A percentile compares a stretch with the other conserved stretches of the same genome.
These are phyloP conservation scores for Thielaviopsis populi DNA, from an alignment of 2,329 filamentous ascomycete genomes.

Conservation along the genomic window DNA sequence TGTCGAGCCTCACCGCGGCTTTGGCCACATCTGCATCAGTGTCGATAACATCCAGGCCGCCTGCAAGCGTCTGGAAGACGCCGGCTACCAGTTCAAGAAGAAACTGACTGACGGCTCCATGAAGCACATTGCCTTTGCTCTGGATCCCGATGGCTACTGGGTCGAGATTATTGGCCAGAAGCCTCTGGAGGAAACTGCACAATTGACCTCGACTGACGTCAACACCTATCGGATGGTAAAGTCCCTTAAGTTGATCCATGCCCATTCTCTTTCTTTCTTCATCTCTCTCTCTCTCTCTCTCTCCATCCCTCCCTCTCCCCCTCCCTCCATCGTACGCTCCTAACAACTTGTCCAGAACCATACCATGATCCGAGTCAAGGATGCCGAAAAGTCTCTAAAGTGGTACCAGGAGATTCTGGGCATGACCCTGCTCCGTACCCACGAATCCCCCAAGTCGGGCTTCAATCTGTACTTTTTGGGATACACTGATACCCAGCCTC, in stretches of 20 bases:
- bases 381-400: slow-evolving; percentile 54
- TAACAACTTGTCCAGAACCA: slow-evolving; percentile 44
- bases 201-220: slow-evolving; percentile 55
- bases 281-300: too few species aligned
- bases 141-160: slow-evolving; percentile 82
- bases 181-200: slow-evolving; percentile 54
- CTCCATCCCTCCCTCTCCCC: background rate
- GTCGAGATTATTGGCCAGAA: slow-evolving; percentile 69
- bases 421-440: slow-evolving; percentile 65
- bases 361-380: slow-evolving; percentile 91
- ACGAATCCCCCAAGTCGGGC: slow-evolving; percentile 50
- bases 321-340: background rate
- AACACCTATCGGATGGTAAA: slow-evolving; percentile 55
- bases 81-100: slow-evolving; percentile 90
- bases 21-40: slow-evolving; percentile 73
- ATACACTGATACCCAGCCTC: slow-evolving; percentile 47
- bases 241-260: too few species aligned
- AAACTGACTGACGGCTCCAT: slow-evolving; percentile 78
- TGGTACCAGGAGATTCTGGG: slow-evolving; percentile 80
- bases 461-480: slow-evolving; percentile 93
- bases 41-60: slow-evolving; percentile 79
- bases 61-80: slow-evolving; percentile 77
- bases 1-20: slow-evolving; percentile 67
- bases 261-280: background rate
- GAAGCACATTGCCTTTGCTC: slow-evolving; percentile 74